Evolutionary conservation across 208 protist genomes (phyloP).

Genomic region (Leishmania aethiopica): DNA sequence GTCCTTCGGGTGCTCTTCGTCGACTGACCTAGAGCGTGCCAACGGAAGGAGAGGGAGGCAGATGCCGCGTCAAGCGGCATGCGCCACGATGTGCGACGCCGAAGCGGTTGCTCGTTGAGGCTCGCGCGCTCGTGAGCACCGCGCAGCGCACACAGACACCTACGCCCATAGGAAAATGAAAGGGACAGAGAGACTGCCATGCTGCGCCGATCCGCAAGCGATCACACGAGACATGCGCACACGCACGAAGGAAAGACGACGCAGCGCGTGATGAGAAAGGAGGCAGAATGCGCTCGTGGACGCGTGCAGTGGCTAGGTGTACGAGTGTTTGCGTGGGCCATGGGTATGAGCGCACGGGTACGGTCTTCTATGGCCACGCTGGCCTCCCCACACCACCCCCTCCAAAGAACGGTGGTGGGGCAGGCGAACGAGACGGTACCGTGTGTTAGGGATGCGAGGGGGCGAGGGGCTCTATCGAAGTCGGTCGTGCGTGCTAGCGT

Average conservation of each 20-base stretch:
- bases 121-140: background rate
- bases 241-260: background rate
- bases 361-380: background rate
- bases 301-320: background rate
- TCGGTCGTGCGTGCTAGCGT: background rate
- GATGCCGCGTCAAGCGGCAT: background rate
- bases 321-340: background rate
- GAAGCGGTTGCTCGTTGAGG: background rate
- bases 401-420: background rate
- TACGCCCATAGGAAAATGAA: background rate
- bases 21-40: background rate
- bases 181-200: background rate
- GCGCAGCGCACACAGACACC: background rate
- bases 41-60: background rate
- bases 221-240: background rate
- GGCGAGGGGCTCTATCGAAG: background rate
- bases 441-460: background rate
- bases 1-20: background rate
- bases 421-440: background rate
- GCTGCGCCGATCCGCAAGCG: background rate
- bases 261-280: background rate
- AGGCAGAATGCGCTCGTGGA: background rate
- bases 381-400: background rate
- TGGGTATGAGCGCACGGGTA: background rate
- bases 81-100: background rate